Base-by-base conservation (phyloP, 495 filamentous ascomycete genomes). In the Pseudomonodictys pantanalensis region DNA sequence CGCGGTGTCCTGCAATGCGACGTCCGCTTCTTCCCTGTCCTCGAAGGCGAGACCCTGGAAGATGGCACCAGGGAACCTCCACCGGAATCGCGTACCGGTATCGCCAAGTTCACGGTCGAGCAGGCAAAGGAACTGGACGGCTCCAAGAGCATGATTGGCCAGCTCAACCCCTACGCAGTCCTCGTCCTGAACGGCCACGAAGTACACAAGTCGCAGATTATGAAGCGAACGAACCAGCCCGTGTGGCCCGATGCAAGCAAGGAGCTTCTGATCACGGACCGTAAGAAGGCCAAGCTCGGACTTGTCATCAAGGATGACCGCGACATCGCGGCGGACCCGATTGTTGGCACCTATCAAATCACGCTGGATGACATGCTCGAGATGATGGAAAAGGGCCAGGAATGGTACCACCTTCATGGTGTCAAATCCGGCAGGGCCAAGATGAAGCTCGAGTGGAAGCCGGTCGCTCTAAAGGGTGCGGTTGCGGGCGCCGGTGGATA, bases 171-270 rank as follows among this genome's bases (percentile, higher is more conserved):
- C 3, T 99, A 97, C 69, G 91, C 88, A 23, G 79, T 85, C 26
- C 78, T 97, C 24, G 78, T 95, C 3, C 80, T 99, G 56, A 97
- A 99, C 69, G 86, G 88, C 24, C 95, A 91, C 73, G 86, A 92
- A 63, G 81, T 97, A 12, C 87, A 92, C 62, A 79, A 79, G 42
- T 91, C 90, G 26, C 87, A 88, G 72, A 96, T 88, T 67, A 79
- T 96, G 58, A 97, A 97, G 80, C 87, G 92, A 26, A 96, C 90
- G 52, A 99, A 97, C 76, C 91, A 93, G 68, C 93, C 93, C 6
- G 86, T 97, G 59, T 99, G 89, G 83, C 87, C 91, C 33, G 83
- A 96, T 68, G 88, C 87, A 1, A 86, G 86, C 56, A 95, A 95
- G 75, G 93, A 97, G 68, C 80, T 97, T 62, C 79, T 99, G 53